phyloP scores from a whole-genome alignment of 768 basidiomycete species.

The Russula griseocarnosa region DNA sequence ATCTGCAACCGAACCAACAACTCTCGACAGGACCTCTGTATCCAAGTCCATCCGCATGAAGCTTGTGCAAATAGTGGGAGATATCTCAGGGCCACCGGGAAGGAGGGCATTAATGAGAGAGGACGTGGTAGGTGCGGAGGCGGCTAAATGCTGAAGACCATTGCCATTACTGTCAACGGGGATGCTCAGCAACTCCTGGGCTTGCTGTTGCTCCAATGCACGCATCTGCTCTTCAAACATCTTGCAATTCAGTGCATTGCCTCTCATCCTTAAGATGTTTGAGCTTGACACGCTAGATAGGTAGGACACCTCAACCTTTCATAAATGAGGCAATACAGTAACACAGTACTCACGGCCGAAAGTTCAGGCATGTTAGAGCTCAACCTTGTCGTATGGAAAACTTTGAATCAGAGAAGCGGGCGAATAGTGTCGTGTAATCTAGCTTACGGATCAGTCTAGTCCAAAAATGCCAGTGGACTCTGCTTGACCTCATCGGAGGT shows the following conservation, averaged over 20 bases:
- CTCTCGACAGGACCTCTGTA: slow-evolving; percentile 59
- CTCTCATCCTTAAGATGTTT: slow-evolving; percentile 89
- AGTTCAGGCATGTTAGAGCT: no score
- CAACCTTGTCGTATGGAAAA: no score
- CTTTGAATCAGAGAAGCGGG: no score
- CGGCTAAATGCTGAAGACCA: slow-evolving; percentile 69
- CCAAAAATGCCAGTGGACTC: no score
- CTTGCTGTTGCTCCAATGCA: slow-evolving; percentile 85
- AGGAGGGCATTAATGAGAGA: slow-evolving; percentile 73
- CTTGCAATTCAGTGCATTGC: slow-evolving; percentile 82
- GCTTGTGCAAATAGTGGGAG: slow-evolving; percentile 37
- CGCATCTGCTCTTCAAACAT: slow-evolving; percentile 97
- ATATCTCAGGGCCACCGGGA: no score
- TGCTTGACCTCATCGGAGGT: no score
- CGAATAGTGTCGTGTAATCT: no score
- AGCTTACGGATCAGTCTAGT: no score
- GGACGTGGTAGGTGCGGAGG: slow-evolving; percentile 85
- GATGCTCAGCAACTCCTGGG: slow-evolving; percentile 73
- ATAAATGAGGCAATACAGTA: no score
- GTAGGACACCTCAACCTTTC: slow-evolving; percentile 19
- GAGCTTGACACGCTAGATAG: slow-evolving; percentile 71
- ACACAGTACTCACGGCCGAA: no score
- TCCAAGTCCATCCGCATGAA: slow-evolving; percentile 49
- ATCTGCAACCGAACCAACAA: slow-evolving; percentile 63
- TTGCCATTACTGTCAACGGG: slow-evolving; percentile 54